phyloP scores from a whole-genome alignment of 345 rosid genomes.

The Viola odorata region DNA sequence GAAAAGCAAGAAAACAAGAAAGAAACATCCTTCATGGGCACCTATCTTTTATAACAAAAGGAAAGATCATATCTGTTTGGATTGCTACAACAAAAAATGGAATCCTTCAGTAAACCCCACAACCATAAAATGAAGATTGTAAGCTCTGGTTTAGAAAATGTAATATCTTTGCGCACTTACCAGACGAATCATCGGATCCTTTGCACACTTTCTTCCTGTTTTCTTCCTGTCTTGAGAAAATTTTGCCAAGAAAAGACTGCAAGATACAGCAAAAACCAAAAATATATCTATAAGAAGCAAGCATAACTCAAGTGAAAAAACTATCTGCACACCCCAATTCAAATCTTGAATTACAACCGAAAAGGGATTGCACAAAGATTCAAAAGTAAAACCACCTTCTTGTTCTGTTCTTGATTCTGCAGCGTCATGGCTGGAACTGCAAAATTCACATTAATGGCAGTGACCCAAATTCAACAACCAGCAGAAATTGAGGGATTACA shows the following conservation, averaged over 20 bases:
- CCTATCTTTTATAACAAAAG: no score
- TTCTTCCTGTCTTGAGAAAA: conserved; percentile 30
- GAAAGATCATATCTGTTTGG: no score
- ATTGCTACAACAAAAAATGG: no score
- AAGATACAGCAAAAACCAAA: background rate
- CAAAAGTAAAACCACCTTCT: conserved; percentile 23
- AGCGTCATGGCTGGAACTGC: conserved; percentile 20
- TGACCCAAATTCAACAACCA: conserved; percentile 3
- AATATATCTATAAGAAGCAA: background rate
- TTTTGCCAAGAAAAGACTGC: conserved; percentile 36
- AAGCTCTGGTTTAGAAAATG: no score
- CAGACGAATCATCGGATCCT: conserved; percentile 21
- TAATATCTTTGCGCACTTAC: conserved; percentile 24
- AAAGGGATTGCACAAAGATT: background rate
- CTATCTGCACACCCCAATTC: no score
- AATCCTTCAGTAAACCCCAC: no score
- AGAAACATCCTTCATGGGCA: no score
- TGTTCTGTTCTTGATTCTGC: conserved; percentile 33
- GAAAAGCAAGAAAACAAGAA: no score
- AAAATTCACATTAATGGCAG: conserved; percentile 15
- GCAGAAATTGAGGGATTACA: background rate
- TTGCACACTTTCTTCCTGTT: conserved; percentile 21
- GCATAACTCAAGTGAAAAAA: background rate
- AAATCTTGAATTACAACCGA: no score
- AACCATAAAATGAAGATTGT: no score